A percentile compares a stretch with the other conserved stretches of the same genome.
Conservation (phyloP, 208 protist genomes). For the Vickermania ingenoplastis region DNA sequence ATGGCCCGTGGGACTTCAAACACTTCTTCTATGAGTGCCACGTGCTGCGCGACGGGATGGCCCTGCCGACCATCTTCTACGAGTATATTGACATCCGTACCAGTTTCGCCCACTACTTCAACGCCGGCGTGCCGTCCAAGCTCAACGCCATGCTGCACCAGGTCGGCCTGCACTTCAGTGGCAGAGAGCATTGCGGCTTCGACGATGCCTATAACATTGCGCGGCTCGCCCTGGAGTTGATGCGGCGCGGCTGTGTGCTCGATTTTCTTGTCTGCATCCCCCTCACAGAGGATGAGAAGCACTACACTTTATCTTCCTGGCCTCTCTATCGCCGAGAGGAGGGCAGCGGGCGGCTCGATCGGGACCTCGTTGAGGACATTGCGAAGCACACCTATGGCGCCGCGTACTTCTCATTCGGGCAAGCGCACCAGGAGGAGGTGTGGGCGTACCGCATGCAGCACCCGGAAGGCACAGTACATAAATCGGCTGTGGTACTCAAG, state of each 20-base stretch:
- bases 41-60: constrained; percentile 65
- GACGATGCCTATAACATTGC: constrained; percentile 90
- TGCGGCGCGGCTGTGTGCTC: constrained; percentile 69
- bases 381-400: constrained; percentile 69
- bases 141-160: constrained; percentile 67
- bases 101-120: constrained; percentile 69
- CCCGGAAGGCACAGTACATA: constrained; percentile 34
- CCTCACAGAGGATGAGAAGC: constrained; percentile 39
- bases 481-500: constrained; percentile 25
- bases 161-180: constrained; percentile 71
- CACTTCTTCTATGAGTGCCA: constrained; percentile 73
- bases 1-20: constrained; percentile 86
- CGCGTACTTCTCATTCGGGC: constrained; percentile 72
- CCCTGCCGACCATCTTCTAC: constrained; percentile 73
- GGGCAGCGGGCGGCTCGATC: constrained; percentile 64
- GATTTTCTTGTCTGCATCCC: constrained; percentile 72
- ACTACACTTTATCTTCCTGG: constrained; percentile 51
- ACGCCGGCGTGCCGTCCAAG: constrained; percentile 54
- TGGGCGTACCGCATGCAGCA: constrained; percentile 39
- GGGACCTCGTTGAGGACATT: constrained; percentile 80
- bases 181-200: constrained; percentile 80
- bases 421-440: constrained; percentile 38
- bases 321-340: constrained; percentile 74
- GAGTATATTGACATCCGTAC: constrained; percentile 87
- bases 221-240: constrained; percentile 74